phyloP scores from a whole-genome alignment of 768 basidiomycete species.

The Filobasidium wieringae region DNA sequence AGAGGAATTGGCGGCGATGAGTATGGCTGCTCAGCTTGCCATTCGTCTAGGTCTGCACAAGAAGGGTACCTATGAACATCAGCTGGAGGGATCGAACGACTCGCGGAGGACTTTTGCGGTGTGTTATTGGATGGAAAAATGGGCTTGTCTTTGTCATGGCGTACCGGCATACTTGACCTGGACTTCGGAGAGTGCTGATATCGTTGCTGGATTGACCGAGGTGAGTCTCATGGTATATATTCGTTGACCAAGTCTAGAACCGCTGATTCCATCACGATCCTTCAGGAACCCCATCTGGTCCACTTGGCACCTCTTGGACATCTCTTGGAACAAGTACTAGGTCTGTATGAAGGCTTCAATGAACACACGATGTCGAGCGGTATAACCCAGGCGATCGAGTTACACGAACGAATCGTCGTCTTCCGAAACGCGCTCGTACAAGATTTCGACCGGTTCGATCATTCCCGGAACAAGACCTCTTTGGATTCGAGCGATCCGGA shows the following conservation, averaged over 20 bases:
- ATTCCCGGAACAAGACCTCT: not conserved
- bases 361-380: too few species aligned
- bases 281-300: not conserved
- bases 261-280: not conserved
- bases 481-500: not conserved
- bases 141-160: not conserved
- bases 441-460: not conserved
- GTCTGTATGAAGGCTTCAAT: not conserved
- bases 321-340: not conserved
- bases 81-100: not conserved
- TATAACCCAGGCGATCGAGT: not conserved
- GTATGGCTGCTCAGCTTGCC: slow-evolving; percentile 2
- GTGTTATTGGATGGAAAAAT: not conserved
- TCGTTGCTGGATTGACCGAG: not conserved
- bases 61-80: not conserved
- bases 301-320: not conserved
- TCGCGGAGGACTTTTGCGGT: not conserved
- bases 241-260: not conserved
- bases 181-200: not conserved
- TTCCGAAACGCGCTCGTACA: not conserved
- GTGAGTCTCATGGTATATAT: not conserved
- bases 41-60: slow-evolving; percentile 6
- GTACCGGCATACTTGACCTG: not conserved
- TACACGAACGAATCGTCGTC: not conserved
- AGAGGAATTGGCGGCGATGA: not conserved